A percentile compares a stretch with the other conserved stretches of the same genome.
Evolutionary conservation across 495 filamentous ascomycete genomes (phyloP).

Genomic region (Acidiella bohemica): DNA sequence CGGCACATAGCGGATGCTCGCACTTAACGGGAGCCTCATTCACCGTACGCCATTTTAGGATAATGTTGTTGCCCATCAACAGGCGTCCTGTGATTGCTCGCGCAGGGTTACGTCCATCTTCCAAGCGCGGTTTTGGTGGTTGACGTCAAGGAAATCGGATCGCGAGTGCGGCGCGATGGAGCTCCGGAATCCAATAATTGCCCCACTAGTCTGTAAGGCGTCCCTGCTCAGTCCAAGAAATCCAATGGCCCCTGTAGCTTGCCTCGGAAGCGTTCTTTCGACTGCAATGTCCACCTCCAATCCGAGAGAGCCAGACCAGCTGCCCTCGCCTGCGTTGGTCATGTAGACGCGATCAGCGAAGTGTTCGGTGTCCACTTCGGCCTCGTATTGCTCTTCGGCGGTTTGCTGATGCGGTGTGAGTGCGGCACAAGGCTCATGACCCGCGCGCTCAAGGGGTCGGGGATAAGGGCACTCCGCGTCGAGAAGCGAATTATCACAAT

Average conservation of each 20-base stretch:
- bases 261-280: background rate
- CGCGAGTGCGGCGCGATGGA: too few species aligned
- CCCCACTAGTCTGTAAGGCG: background rate
- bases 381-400: background rate
- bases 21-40: background rate
- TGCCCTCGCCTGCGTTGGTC: background rate
- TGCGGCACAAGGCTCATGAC: background rate
- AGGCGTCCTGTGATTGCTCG: constrained; percentile 2
- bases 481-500: too few species aligned
- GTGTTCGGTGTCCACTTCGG: constrained; percentile 3
- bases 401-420: background rate
- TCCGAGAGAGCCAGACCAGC: background rate
- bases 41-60: too few species aligned
- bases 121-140: background rate
- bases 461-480: background rate
- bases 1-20: background rate
- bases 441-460: background rate
- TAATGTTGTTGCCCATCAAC: background rate
- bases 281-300: background rate
- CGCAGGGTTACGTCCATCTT: background rate
- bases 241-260: background rate
- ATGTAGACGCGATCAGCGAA: constrained; percentile 1
- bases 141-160: too few species aligned
- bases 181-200: too few species aligned
- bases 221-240: too few species aligned